These are phyloP conservation scores for Penicillium silybi DNA, from an alignment of 495 filamentous ascomycete species.

Conservation along the genomic window DNA sequence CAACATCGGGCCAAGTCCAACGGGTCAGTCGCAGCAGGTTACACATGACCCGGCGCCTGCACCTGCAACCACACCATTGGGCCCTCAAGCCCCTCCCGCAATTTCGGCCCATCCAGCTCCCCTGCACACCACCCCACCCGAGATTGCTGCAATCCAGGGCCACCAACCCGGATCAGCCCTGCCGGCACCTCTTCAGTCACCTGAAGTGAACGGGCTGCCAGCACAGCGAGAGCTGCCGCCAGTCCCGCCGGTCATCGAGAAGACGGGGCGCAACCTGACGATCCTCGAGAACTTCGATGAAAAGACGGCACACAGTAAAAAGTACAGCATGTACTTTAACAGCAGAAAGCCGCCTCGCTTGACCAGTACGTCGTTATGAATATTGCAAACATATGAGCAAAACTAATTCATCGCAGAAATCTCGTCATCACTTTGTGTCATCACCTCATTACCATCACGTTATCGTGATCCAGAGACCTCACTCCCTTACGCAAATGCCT, in stretches of 20 bases:
- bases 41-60: not conserved
- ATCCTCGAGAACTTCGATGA: conserved; percentile 55
- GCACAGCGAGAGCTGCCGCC: conserved; percentile 22
- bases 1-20: not conserved
- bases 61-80: conserved; percentile 6
- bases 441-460: conserved; percentile 72
- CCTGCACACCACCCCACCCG: conserved; percentile 16
- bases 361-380: conserved; percentile 38
- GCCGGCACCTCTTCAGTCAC: conserved; percentile 7
- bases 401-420: conserved; percentile 28
- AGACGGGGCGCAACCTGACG: conserved; percentile 49
- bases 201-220: conserved; percentile 8
- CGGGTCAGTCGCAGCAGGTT: not conserved
- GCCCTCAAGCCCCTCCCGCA: conserved; percentile 9
- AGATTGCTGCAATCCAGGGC: conserved; percentile 13
- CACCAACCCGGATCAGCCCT: conserved; percentile 4
- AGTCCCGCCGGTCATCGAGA: conserved; percentile 42
- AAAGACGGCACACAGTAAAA: conserved; percentile 44
- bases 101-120: conserved; percentile 8
- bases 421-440: conserved; percentile 61
- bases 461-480: conserved; percentile 76
- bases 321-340: conserved; percentile 51
- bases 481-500: conserved; percentile 67
- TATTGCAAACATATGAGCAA: not conserved
- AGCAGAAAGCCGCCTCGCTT: conserved; percentile 46